A percentile compares a stretch with the other conserved stretches of the same genome.
These are phyloP conservation scores for Daldinia grandis DNA, from an alignment of 495 filamentous ascomycete genomes.

Conservation along the genomic window DNA sequence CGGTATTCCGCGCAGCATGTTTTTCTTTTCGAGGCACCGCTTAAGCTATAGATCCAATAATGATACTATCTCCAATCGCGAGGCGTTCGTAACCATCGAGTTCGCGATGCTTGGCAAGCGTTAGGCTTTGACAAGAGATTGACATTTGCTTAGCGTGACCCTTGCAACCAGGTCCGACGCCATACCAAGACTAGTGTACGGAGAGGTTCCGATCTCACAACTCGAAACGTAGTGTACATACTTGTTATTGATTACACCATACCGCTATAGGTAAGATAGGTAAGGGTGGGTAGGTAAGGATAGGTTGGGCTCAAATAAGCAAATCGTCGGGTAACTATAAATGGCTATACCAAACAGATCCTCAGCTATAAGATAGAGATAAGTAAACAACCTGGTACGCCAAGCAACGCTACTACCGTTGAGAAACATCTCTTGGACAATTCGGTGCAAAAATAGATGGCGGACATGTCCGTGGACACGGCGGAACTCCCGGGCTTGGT, in stretches of 20 bases:
- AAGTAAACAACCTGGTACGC: not conserved
- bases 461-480: slow-evolving; percentile 9
- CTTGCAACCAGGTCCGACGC: slow-evolving; percentile 17
- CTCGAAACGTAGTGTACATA: slow-evolving; percentile 9
- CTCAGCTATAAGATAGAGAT: slow-evolving; percentile 19
- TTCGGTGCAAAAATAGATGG: slow-evolving; percentile 32
- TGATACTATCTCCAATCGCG: not conserved
- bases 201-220: slow-evolving; percentile 19
- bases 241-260: slow-evolving; percentile 2
- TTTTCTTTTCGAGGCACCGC: not conserved
- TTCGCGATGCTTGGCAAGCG: slow-evolving; percentile 14
- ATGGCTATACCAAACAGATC: slow-evolving; percentile 21
- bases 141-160: not conserved
- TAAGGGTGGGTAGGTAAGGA: not conserved
- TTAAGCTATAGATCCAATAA: not conserved
- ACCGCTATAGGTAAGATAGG: slow-evolving; percentile 4
- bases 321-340: slow-evolving; percentile 25
- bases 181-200: slow-evolving; percentile 3
- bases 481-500: slow-evolving; percentile 4
- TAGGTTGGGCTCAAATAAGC: slow-evolving; percentile 29
- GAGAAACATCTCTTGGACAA: slow-evolving; percentile 28
- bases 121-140: slow-evolving; percentile 4
- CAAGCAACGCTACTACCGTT: slow-evolving; percentile 1
- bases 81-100: not conserved
- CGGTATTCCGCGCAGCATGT: not conserved